Conservation (phyloP, 768 basidiomycete species). For the Mycena rosella region DNA sequence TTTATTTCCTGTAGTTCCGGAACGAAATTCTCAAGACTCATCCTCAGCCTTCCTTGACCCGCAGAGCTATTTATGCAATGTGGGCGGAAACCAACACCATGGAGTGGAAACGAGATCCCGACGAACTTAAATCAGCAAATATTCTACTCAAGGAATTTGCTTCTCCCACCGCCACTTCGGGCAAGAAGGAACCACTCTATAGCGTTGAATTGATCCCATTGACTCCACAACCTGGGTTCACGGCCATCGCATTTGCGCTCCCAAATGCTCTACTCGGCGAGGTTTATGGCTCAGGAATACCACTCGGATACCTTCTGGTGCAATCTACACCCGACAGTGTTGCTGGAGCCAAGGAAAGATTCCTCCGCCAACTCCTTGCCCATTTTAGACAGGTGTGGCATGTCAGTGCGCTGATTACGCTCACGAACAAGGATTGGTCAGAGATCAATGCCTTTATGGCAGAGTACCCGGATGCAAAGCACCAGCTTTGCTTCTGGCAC, state of each 20-base stretch:
- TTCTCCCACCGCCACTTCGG: background rate
- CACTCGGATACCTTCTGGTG: constrained; percentile 48
- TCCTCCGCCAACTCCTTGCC: constrained; percentile 42
- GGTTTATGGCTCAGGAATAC: constrained; percentile 47
- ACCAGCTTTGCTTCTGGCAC: constrained; percentile 57
- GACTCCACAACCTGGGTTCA: constrained; percentile 31
- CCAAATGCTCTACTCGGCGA: constrained; percentile 48
- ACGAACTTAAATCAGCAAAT: constrained; percentile 46
- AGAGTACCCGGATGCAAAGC: too few relatives aligned
- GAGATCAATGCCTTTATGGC: too few relatives aligned
- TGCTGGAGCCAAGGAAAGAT: constrained; percentile 40
- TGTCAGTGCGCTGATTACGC: constrained; percentile 35
- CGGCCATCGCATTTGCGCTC: constrained; percentile 44
- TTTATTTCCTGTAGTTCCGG: background rate
- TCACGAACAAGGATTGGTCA: constrained; percentile 51
- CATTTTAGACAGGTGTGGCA: constrained; percentile 41
- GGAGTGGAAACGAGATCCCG: constrained; percentile 41
- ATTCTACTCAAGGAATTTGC: constrained; percentile 38
- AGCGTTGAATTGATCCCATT: constrained; percentile 17
- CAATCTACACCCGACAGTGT: constrained; percentile 28
- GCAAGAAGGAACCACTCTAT: constrained; percentile 10
- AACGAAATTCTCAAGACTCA: background rate
- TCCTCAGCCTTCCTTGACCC: constrained; percentile 8
- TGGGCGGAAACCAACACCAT: constrained; percentile 35
- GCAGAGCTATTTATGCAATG: constrained; percentile 38